phyloP scores from a whole-genome alignment of 257 asterid genomes.

The Catharanthus roseus region DNA sequence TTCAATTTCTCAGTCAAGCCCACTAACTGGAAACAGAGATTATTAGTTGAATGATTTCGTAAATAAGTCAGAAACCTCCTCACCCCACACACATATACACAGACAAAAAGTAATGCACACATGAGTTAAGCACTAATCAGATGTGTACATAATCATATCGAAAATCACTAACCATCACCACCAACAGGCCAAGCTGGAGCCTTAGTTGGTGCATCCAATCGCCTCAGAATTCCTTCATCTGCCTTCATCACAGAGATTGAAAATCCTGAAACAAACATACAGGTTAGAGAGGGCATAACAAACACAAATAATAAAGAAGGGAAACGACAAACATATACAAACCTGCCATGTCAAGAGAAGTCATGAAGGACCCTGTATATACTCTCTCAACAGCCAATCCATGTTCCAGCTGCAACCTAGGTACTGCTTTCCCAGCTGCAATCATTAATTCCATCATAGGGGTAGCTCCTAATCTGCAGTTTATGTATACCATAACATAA shows the following conservation, averaged over 20 bases:
- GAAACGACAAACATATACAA: constrained; percentile 6
- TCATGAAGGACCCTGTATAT: constrained; percentile 96
- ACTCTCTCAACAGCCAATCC: constrained; percentile 98
- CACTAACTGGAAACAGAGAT: too few species aligned
- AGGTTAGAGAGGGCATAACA: constrained; percentile 13
- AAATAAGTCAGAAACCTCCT: too few species aligned
- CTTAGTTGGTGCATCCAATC: constrained; percentile 89
- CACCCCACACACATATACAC: too few species aligned
- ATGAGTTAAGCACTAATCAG: not conserved
- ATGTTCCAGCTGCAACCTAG: constrained; percentile 85
- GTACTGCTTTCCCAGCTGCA: constrained; percentile 89
- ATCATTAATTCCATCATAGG: constrained; percentile 97
- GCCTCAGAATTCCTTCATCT: constrained; percentile 54
- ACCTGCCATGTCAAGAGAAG: constrained; percentile 99
- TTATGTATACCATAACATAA: constrained; percentile 11
- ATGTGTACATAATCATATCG: not conserved
- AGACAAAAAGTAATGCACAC: too few species aligned
- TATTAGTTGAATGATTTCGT: too few species aligned
- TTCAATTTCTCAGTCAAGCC: constrained; percentile 15
- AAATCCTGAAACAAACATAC: constrained; percentile 51
- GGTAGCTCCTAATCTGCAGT: constrained; percentile 86
- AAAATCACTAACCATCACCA: constrained; percentile 58
- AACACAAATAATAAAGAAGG: not conserved
- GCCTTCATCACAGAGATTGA: constrained; percentile 93
- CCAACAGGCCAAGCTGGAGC: constrained; percentile 99